phyloP scores from a whole-genome alignment of 2,329 filamentous ascomycete species.

The Dactylonectria macrodidyma region DNA sequence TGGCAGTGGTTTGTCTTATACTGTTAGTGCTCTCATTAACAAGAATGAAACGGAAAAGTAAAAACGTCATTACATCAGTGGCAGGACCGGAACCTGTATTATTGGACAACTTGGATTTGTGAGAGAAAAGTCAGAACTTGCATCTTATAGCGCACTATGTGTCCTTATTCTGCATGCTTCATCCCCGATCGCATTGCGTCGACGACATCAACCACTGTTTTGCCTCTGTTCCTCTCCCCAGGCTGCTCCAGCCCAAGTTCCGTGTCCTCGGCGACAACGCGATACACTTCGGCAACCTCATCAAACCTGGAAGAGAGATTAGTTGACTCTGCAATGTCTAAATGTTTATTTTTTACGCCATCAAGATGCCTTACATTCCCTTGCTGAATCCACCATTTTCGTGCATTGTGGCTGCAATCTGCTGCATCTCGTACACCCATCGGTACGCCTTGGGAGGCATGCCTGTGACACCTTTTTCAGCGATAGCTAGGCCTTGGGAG shows the following conservation, averaged over 20 bases:
- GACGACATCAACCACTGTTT: constrained; percentile 70
- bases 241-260: constrained; percentile 73
- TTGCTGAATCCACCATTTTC: constrained; percentile 74
- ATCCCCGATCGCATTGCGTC: constrained; percentile 6
- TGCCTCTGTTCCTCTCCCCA: constrained; percentile 69
- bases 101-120: no score
- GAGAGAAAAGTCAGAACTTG: no score
- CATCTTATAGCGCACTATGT: no score
- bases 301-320: constrained; percentile 58
- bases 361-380: constrained; percentile 51
- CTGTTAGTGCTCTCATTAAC: no score
- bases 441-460: constrained; percentile 84
- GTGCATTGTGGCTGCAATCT: constrained; percentile 78
- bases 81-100: no score
- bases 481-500: constrained; percentile 62
- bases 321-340: not conserved
- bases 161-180: not conserved
- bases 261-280: constrained; percentile 72
- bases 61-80: no score
- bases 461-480: constrained; percentile 65
- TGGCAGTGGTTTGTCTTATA: no score
- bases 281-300: constrained; percentile 74
- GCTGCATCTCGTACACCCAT: constrained; percentile 84
- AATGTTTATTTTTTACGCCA: not conserved
- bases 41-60: no score